phyloP scores from a whole-genome alignment of 495 filamentous ascomycete species.

The Penicillium lividum region DNA sequence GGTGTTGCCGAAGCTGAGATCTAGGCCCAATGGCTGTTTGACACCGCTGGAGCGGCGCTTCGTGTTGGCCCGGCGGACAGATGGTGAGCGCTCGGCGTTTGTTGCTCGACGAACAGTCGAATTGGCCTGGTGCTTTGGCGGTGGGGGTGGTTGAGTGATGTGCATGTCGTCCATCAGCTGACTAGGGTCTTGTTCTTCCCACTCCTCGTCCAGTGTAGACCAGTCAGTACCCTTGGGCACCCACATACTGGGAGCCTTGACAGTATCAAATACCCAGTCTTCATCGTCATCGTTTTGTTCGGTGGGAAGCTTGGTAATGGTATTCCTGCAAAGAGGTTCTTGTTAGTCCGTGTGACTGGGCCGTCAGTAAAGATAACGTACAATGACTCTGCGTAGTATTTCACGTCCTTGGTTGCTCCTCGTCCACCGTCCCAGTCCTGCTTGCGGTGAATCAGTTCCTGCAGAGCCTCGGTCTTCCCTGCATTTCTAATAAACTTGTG shows the following conservation, averaged over 20 bases:
- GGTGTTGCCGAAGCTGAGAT: constrained; percentile 87
- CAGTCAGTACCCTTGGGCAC: constrained; percentile 42
- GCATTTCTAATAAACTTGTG: constrained; percentile 88
- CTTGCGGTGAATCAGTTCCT: constrained; percentile 84
- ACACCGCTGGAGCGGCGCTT: constrained; percentile 57
- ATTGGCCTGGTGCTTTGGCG: constrained; percentile 43
- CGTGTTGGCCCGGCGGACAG: constrained; percentile 42
- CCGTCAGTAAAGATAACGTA: constrained; percentile 32
- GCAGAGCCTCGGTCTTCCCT: constrained; percentile 77
- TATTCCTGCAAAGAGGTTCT: constrained; percentile 44
- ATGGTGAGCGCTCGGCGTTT: constrained; percentile 45
- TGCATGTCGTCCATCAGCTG: constrained; percentile 44
- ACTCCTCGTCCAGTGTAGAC: constrained; percentile 33
- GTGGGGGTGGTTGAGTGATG: constrained; percentile 37
- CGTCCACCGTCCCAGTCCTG: constrained; percentile 73
- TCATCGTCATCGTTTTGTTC: constrained; percentile 74
- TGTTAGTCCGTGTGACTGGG: constrained; percentile 16
- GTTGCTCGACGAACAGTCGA: constrained; percentile 57
- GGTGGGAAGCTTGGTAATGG: constrained; percentile 49
- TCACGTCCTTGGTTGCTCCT: constrained; percentile 60
- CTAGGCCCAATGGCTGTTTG: constrained; percentile 76
- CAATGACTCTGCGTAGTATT: constrained; percentile 89
- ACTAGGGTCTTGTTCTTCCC: constrained; percentile 37
- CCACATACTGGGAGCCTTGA: constrained; percentile 64
- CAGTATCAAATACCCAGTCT: constrained; percentile 97